Base-by-base conservation (phyloP, 805 yeast genomes). In the Scheffersomyces ergatensis region DNA sequence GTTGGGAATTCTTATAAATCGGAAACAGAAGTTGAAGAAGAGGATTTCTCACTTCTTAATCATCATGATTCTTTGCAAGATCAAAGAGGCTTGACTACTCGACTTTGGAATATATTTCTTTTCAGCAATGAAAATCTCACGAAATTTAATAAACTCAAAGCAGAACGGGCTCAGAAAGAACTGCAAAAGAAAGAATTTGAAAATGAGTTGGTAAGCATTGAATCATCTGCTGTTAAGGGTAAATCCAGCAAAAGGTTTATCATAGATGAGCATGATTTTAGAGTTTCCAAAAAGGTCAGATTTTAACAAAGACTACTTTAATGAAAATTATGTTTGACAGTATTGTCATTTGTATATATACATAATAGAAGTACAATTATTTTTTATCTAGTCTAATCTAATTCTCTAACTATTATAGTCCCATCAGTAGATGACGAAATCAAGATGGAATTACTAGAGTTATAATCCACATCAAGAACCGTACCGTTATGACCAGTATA, bases 401-500 rank as follows among this genome's bases (percentile, higher is more conserved):
- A 27, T 40, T 67, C 69, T 47, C 83, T 62, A 4, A 82, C 58
- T 5, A 83, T 70, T 5, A 83, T 50, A 3, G 74, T 64, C 0
- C 84, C 81, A 54, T 82, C 89, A 4, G 67, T 62, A 3, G 85
- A 77, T 3, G 79, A 60, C 14, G 82, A 70, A 2, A 74, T 56
- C 8, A 82, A 27, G 12, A 72, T 60, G 0, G 62, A 63, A 12
- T 56, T 55, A 2, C 48, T 46, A 5, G 81, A 79, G 48, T 76
- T 77, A 47, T 69, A 74, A 49, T 76, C 81, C 6, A 83, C 75
- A 55, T 80, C 89, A 19, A 81, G 58, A 0, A 81, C 85, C 0
- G 81, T 60, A 0, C 89, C 85, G 4, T 53, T 47, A 51, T 86
- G 90, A 2, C 89, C 90, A 3, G 68, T 64, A 8, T 73, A 57